These are phyloP conservation scores for Shiraia bambusicola DNA, from an alignment of 2,329 filamentous ascomycete species.

Conservation along the genomic window DNA sequence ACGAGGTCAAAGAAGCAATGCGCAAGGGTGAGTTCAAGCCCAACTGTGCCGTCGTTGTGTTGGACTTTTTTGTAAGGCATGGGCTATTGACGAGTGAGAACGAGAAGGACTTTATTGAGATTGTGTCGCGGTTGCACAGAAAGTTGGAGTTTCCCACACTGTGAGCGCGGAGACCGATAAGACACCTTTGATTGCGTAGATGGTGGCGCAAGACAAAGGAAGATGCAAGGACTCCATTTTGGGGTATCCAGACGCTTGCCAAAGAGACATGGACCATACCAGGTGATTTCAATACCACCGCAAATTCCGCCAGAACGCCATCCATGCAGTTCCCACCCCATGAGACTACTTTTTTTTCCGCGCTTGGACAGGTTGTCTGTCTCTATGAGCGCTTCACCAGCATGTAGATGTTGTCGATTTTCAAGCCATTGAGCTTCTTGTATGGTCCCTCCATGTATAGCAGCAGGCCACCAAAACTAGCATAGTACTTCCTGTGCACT, in stretches of 20 bases:
- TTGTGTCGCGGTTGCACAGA: constrained; percentile 74
- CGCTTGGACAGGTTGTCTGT: not conserved
- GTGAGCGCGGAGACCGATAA: constrained; percentile 14
- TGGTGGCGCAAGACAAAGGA: constrained; percentile 2
- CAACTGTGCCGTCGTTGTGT: constrained; percentile 79
- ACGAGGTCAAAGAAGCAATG: constrained; percentile 72
- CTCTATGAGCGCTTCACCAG: constrained; percentile 78
- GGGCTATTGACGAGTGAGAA: constrained; percentile 77
- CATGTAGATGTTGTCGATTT: constrained; percentile 92
- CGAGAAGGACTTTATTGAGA: constrained; percentile 76
- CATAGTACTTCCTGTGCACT: constrained; percentile 75
- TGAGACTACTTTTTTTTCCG: constrained; percentile 6
- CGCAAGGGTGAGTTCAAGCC: constrained; percentile 81
- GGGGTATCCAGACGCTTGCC: constrained; percentile 38
- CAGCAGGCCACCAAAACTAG: constrained; percentile 89
- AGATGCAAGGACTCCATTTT: constrained; percentile 21
- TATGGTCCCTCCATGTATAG: constrained; percentile 91
- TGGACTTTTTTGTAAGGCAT: constrained; percentile 89
- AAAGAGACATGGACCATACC: constrained; percentile 26
- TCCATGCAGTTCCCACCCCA: constrained; percentile 24
- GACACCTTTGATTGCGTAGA: not conserved
- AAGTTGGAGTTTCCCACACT: constrained; percentile 70
- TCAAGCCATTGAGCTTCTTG: constrained; percentile 88
- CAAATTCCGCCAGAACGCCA: constrained; percentile 32
- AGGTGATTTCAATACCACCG: constrained; percentile 31